Evolutionary conservation across 129 eudicot species (phyloP), one percentile per base, ranked within the genome.

Genomic region (Centrapalus pauciflorus): DNA sequence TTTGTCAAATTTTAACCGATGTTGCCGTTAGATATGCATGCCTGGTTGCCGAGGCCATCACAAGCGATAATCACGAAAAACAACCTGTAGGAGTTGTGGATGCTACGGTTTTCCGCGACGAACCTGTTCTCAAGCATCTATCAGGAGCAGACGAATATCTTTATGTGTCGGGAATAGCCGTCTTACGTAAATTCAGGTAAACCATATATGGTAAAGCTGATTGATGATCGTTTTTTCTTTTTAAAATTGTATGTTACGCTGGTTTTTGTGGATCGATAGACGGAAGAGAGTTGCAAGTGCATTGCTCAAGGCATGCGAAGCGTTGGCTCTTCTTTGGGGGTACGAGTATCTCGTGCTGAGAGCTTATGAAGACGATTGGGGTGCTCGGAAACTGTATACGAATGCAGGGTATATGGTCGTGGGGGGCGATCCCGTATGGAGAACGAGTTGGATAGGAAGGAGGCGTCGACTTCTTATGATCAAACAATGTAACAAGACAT

Each of bases 161-260:
- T 48, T 94, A 94, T 28, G 89, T 94, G 13, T 94, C 99, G 0
- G 99, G 99, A 13, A 94, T 94, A 20, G 99, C 97, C 7, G 99
- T 94, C 12, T 77, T 84, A 54, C 83, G 64, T 70, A 72, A 67
- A 55, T 86, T 77, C 91, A 92, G 98, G 98, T 87, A 25, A 12
- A 2, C n/a, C 7, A n/a, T n/a, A n/a, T n/a, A n/a, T n/a, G n/a
- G n/a, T n/a, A n/a, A n/a, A n/a, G n/a, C n/a, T n/a, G n/a, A n/a
- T n/a, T n/a, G n/a, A n/a, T n/a, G n/a, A n/a, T n/a, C n/a, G n/a
- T n/a, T n/a, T n/a, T n/a, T n/a, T n/a, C n/a, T n/a, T n/a, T n/a
- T n/a, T n/a, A n/a, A n/a, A n/a, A n/a, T n/a, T n/a, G n/a, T n/a
- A n/a, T n/a, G n/a, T n/a, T n/a, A n/a, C n/a, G n/a, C n/a, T n/a